phyloP scores from a whole-genome alignment of 78 protist species.

The slime mould (Dictyostelium discoideum) region DNA sequence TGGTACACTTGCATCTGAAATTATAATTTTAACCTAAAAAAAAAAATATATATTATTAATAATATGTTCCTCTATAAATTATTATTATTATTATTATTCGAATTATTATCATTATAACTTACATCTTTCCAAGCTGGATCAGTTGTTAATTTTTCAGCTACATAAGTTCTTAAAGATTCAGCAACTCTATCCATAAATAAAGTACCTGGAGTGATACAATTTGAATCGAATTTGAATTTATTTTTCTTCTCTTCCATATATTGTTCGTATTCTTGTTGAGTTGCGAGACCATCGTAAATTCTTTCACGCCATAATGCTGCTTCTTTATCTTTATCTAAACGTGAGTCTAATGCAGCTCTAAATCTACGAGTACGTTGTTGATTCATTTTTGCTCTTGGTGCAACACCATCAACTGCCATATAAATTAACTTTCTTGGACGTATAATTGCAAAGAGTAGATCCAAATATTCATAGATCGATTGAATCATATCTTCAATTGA shows the following conservation, averaged over 20 bases:
- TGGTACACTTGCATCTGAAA: conserved; percentile 79
- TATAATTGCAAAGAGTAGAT: conserved; percentile 89
- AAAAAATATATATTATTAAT: background rate
- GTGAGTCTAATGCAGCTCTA: conserved; percentile 90
- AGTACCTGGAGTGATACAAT: conserved; percentile 98
- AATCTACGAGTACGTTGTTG: conserved; percentile 98
- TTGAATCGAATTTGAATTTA: conserved; percentile 85
- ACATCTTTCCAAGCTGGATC: conserved; percentile 85
- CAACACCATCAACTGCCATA: conserved; percentile 97
- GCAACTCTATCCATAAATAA: conserved; percentile 94
- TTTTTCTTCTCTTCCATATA: background rate
- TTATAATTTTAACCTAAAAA: conserved; percentile 41
- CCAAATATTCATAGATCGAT: conserved; percentile 90
- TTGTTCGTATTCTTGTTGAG: conserved; percentile 34
- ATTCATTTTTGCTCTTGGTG: conserved; percentile 99
- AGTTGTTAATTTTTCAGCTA: conserved; percentile 55
- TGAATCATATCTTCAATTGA: conserved; percentile 84
- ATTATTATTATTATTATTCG: too few relatives aligned
- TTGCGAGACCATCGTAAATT: background rate
- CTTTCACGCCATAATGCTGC: background rate
- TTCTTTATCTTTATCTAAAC: background rate
- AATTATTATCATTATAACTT: background rate
- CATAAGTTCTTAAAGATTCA: conserved; percentile 81
- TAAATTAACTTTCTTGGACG: conserved; percentile 91
- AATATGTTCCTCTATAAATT: too few relatives aligned